Conservation (phyloP, 2,329 filamentous ascomycete species). For the Torrubiella hemipterigena region DNA sequence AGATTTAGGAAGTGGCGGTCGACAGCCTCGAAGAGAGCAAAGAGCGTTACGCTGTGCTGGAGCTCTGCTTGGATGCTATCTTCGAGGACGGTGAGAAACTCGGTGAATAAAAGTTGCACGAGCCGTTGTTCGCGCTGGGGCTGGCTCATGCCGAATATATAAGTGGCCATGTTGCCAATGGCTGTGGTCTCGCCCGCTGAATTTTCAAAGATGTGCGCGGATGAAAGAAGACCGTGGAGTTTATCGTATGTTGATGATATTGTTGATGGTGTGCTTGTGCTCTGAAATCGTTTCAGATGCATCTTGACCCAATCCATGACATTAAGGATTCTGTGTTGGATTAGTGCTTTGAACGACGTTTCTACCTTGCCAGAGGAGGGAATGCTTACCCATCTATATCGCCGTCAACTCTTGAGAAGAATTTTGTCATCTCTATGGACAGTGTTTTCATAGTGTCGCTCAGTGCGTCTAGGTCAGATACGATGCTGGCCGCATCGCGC, state of each 20-base stretch:
- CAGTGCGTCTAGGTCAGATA: constrained; percentile 71
- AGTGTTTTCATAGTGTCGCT: constrained; percentile 78
- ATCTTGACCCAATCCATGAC: constrained; percentile 95
- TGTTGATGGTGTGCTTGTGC: constrained; percentile 40
- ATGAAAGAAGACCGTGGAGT: constrained; percentile 64
- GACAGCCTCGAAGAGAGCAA: constrained; percentile 82
- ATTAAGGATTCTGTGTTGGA: constrained; percentile 56
- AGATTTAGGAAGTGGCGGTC: constrained; percentile 85
- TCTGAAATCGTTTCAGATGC: constrained; percentile 61
- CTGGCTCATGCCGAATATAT: constrained; percentile 67
- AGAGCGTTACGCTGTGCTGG: constrained; percentile 66
- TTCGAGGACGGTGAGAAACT: constrained; percentile 78
- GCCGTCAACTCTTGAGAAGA: constrained; percentile 87
- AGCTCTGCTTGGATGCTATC: constrained; percentile 80
- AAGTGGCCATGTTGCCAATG: constrained; percentile 56
- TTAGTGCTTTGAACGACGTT: too few species aligned
- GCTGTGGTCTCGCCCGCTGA: constrained; percentile 46
- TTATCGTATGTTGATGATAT: constrained; percentile 70
- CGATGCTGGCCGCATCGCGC: constrained; percentile 78
- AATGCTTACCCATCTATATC: constrained; percentile 66
- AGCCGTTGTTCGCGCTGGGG: constrained; percentile 71
- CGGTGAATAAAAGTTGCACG: constrained; percentile 71
- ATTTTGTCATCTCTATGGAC: constrained; percentile 75
- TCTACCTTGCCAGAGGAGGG: constrained; percentile 1
- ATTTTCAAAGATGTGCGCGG: constrained; percentile 48